phyloP scores from a whole-genome alignment of 1,284 basidiomycete genomes.

The Vanrija sp. region DNA sequence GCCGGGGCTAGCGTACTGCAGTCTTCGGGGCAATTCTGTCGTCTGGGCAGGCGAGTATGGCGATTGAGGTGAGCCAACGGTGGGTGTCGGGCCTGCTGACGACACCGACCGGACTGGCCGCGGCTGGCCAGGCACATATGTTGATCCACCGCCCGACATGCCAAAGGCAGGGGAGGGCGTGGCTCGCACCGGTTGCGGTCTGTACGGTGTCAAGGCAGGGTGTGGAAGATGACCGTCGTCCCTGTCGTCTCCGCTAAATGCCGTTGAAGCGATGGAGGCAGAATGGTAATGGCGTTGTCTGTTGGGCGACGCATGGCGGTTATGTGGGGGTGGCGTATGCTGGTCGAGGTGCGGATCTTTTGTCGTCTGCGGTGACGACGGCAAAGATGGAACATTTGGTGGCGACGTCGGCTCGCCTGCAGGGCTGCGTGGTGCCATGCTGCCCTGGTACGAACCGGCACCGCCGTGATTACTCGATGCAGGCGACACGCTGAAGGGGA shows the following conservation, averaged over 20 bases:
- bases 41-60: background rate
- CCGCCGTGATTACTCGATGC: constrained; percentile 19
- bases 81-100: constrained; percentile 3
- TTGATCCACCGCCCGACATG: background rate
- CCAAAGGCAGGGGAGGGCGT: constrained; percentile 19
- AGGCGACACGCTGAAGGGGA: constrained; percentile 29
- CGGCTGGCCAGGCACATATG: constrained; percentile 42
- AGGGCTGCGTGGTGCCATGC: no score
- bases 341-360: no score
- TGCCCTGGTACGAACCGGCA: background rate
- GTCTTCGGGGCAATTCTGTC: background rate
- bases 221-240: background rate
- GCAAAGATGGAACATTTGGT: background rate
- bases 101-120: constrained; percentile 34
- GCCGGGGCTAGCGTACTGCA: background rate
- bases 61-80: background rate
- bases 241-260: no score
- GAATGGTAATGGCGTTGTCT: no score
- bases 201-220: constrained; percentile 34
- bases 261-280: no score
- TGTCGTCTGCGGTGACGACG: background rate
- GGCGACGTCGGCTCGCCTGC: background rate
- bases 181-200: constrained; percentile 31
- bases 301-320: no score
- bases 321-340: no score